phyloP scores from a whole-genome alignment of 352 stramenopile species.

The Globisporangium nunn region DNA sequence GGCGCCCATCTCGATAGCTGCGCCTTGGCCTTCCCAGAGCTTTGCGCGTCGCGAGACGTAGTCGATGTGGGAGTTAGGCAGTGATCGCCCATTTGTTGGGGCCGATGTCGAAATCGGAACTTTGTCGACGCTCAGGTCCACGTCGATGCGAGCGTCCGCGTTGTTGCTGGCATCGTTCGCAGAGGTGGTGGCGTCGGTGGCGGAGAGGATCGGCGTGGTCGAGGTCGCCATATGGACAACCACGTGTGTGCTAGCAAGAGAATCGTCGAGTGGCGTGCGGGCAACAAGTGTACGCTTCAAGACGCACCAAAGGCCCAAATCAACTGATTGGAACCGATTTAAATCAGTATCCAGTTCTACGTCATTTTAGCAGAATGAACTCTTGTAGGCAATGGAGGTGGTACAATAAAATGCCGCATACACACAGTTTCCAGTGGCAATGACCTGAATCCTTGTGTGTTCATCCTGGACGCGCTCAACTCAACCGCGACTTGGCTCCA shows the following conservation, averaged over 20 bases:
- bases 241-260: neutral
- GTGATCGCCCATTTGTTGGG: neutral
- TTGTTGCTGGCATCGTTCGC: neutral
- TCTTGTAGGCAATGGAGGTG: too few species aligned
- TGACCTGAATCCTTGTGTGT: too few species aligned
- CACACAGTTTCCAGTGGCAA: too few species aligned
- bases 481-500: too few species aligned
- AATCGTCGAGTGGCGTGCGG: neutral
- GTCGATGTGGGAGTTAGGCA: neutral
- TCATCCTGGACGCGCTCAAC: too few species aligned
- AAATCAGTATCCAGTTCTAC: too few species aligned
- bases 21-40: neutral
- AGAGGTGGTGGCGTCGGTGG: neutral
- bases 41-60: neutral
- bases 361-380: too few species aligned
- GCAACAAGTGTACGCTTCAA: too few species aligned
- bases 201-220: neutral
- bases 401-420: too few species aligned
- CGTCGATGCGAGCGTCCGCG: neutral
- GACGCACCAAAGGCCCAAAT: too few species aligned
- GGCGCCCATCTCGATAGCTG: neutral
- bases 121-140: slow-evolving; percentile 4
- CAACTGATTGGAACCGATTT: too few species aligned
- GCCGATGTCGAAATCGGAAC: neutral
- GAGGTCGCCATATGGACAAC: neutral